Conservation (phyloP, 2,329 filamentous ascomycete species). For the Lecanicillium sp. region DNA sequence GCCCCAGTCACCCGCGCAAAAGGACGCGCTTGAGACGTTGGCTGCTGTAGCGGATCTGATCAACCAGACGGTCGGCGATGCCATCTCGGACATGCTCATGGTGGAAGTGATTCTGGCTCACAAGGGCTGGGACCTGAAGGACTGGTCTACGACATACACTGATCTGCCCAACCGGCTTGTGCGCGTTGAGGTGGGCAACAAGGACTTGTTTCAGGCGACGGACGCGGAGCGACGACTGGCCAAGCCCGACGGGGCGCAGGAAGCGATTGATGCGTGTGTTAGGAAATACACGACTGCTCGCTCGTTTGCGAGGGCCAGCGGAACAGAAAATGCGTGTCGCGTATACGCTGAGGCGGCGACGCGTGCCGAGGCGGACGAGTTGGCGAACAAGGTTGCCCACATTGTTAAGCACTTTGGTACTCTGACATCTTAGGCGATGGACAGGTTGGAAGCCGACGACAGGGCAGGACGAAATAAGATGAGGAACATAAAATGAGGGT, state of each 20-base stretch:
- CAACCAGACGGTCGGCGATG: slow-evolving; percentile 97
- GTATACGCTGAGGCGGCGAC: slow-evolving; percentile 94
- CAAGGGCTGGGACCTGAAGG: slow-evolving; percentile 81
- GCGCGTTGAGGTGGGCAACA: slow-evolving; percentile 80
- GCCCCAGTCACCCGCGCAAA: slow-evolving; percentile 85
- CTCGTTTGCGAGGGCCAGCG: slow-evolving; percentile 84
- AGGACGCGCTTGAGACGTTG: slow-evolving; percentile 79
- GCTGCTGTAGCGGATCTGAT: slow-evolving; percentile 80
- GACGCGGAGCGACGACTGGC: slow-evolving; percentile 86
- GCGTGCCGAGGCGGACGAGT: slow-evolving; percentile 80
- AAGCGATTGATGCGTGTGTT: slow-evolving; percentile 78
- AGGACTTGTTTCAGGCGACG: slow-evolving; percentile 82
- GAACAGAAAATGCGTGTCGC: slow-evolving; percentile 91
- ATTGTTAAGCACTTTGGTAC: slow-evolving; percentile 57
- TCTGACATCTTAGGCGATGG: slow-evolving; percentile 18
- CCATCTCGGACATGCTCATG: slow-evolving; percentile 89
- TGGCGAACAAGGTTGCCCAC: slow-evolving; percentile 73
- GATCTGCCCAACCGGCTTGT: slow-evolving; percentile 95
- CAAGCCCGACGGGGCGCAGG: slow-evolving; percentile 70
- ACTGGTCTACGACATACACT: slow-evolving; percentile 89
- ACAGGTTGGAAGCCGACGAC: background rate
- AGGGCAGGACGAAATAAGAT: slow-evolving; percentile 1
- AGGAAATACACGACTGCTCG: slow-evolving; percentile 86
- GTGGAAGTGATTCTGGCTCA: slow-evolving; percentile 94
- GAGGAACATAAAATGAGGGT: background rate